Evolutionary conservation across 495 filamentous ascomycete genomes (phyloP).

Genomic region (Immersiella caudata): DNA sequence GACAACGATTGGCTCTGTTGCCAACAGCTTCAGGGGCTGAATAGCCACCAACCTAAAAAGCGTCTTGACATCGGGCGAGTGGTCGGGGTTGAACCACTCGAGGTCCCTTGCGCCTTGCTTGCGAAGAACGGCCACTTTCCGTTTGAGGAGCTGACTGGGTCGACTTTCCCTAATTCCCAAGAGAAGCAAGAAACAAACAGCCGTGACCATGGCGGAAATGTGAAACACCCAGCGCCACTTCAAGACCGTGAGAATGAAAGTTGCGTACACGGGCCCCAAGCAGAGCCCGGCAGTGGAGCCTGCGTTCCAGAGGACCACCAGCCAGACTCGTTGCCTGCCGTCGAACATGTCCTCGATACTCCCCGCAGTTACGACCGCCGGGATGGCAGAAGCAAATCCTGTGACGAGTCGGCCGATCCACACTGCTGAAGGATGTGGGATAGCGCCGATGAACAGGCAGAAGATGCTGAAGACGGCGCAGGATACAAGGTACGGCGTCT

Average conservation of each 20-base stretch:
- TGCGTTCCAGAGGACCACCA: conserved; percentile 52
- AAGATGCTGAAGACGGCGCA: conserved; percentile 46
- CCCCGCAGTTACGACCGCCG: conserved; percentile 53
- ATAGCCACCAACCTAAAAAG: conserved; percentile 9
- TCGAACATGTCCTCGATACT: conserved; percentile 60
- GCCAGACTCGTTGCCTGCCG: conserved; percentile 49
- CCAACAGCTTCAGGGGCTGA: conserved; percentile 31
- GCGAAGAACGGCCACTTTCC: background rate
- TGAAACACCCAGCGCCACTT: conserved; percentile 16
- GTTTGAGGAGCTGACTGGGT: conserved; percentile 10
- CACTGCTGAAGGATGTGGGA: conserved; percentile 41
- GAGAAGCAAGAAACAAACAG: background rate
- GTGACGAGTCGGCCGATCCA: conserved; percentile 50
- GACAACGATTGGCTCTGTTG: conserved; percentile 45
- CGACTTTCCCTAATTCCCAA: conserved; percentile 15
- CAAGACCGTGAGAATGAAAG: conserved; percentile 35
- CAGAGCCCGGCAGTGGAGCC: conserved; percentile 49
- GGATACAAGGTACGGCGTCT: conserved; percentile 53
- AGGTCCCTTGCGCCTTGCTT: background rate
- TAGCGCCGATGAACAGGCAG: conserved; percentile 47
- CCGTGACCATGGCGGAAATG: conserved; percentile 15
- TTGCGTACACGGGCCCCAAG: conserved; percentile 50
- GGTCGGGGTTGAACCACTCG: conserved; percentile 21
- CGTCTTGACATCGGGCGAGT: conserved; percentile 8
- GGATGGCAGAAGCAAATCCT: conserved; percentile 54